Evolutionary conservation across 163 green algal species (phyloP), one percentile per base, ranked within the genome.

Genomic region (Scenedesmus sp.): DNA sequence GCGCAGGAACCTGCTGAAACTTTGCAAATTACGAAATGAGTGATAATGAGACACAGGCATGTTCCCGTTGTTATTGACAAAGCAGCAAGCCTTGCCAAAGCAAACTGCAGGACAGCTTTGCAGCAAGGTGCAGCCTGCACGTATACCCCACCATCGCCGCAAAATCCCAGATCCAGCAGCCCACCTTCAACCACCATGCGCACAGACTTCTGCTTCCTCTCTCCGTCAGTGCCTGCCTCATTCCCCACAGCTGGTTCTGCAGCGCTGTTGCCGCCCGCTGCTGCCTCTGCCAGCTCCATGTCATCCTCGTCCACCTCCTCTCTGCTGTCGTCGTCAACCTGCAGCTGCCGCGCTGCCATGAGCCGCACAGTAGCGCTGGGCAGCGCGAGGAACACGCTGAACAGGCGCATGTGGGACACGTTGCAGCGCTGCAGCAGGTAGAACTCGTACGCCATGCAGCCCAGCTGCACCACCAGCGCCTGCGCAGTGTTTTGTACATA

Each of bases 361-460:
- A 82, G 6, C 26, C 88, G 26, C 23, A 92, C 54, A 20, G 88
- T 88, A 4, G 88, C 88, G 13, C 26, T 74, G 10, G 88, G 88
- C 77, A 92, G 88, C 15, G 88, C 76, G 5, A 92, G 46, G 88
- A 92, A 92, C 4, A 92, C 81, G 26, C 77, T 88, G 79, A 88
- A 92, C 60, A 66, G 57, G 10, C 59, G 74, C 74, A 81, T 76
- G 87, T 91, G 74, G 23, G n/a, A 20, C 56, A 86, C n/a, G 62
- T 86, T 77, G 57, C n/a, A 77, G 55, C 26, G 26, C 73, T 91
- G 74, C 54, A 91, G n/a, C 0, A 91, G 56, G 12, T 26, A 55
- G 55, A 91, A 91, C 87, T 91, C 87, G 79, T 91, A 87, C 2
- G 26, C 74, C 74, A 91, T 86, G 57, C 87, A 91, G 57, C 87